phyloP scores from a whole-genome alignment of 2,329 filamentous ascomycete genomes.

The Cladosporium sp. region DNA sequence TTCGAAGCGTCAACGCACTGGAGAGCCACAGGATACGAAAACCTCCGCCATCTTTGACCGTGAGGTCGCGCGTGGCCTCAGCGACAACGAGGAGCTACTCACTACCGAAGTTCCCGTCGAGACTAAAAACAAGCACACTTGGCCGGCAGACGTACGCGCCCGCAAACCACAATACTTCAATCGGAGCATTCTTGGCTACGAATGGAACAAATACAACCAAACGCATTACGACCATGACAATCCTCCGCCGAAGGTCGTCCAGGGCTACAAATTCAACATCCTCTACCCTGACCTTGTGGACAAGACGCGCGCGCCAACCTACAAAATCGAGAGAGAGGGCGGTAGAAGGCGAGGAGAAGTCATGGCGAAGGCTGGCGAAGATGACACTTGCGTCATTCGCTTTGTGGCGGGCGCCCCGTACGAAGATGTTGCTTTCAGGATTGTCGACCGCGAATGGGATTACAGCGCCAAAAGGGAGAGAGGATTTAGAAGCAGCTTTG shows the following conservation, averaged over 20 bases:
- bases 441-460: constrained; percentile 98
- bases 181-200: constrained; percentile 96
- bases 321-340: constrained; percentile 89
- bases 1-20: constrained; percentile 25
- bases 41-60: constrained; percentile 50
- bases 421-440: constrained; percentile 92
- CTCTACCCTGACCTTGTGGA: constrained; percentile 98
- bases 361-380: constrained; percentile 86
- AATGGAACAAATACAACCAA: constrained; percentile 99
- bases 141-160: constrained; percentile 46
- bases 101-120: constrained; percentile 77
- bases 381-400: constrained; percentile 92
- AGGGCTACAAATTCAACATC: constrained; percentile 99
- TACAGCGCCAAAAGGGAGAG: constrained; percentile 93
- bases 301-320: constrained; percentile 88
- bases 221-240: constrained; percentile 99
- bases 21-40: constrained; percentile 11
- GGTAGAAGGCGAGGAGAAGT: constrained; percentile 85
- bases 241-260: constrained; percentile 93
- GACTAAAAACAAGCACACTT: constrained; percentile 57
- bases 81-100: constrained; percentile 94
- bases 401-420: constrained; percentile 95
- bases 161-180: constrained; percentile 97
- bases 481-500: constrained; percentile 93
- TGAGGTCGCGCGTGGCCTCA: constrained; percentile 83